These are phyloP conservation scores for Phytophthora pluvialis DNA, from an alignment of 352 stramenopile genomes.

Conservation along the genomic window DNA sequence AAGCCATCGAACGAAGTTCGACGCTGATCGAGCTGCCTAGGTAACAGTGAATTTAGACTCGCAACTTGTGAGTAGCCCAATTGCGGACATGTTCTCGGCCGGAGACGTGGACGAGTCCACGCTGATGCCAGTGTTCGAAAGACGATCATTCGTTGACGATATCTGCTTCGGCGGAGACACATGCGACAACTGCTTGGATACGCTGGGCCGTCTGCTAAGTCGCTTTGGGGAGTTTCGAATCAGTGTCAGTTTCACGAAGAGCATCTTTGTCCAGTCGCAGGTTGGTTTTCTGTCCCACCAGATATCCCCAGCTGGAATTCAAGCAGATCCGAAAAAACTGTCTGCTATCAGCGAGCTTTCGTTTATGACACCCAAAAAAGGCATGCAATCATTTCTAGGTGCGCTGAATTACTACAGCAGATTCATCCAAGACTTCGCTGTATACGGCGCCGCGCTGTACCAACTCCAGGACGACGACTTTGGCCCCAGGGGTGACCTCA, in stretches of 20 bases:
- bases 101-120: background rate
- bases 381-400: too few relatives aligned
- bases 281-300: conserved; percentile 28
- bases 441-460: conserved; percentile 21
- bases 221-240: conserved; percentile 28
- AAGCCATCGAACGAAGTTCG: too few relatives aligned
- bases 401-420: too few relatives aligned
- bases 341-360: too few relatives aligned
- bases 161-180: background rate
- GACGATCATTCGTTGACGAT: background rate
- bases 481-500: background rate
- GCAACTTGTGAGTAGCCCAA: too few relatives aligned
- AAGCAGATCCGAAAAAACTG: too few relatives aligned
- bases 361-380: too few relatives aligned
- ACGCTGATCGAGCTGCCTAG: too few relatives aligned
- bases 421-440: conserved; percentile 28
- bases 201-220: conserved; percentile 11
- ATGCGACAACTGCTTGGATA: background rate
- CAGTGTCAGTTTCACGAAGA: conserved; percentile 37
- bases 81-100: background rate
- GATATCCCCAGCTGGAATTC: background rate
- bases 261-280: conserved; percentile 9
- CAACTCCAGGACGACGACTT: conserved; percentile 20
- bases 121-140: background rate
- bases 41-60: background rate